phyloP scores from a whole-genome alignment of 2,329 filamentous ascomycete genomes.

The Diaporthe australafricana region DNA sequence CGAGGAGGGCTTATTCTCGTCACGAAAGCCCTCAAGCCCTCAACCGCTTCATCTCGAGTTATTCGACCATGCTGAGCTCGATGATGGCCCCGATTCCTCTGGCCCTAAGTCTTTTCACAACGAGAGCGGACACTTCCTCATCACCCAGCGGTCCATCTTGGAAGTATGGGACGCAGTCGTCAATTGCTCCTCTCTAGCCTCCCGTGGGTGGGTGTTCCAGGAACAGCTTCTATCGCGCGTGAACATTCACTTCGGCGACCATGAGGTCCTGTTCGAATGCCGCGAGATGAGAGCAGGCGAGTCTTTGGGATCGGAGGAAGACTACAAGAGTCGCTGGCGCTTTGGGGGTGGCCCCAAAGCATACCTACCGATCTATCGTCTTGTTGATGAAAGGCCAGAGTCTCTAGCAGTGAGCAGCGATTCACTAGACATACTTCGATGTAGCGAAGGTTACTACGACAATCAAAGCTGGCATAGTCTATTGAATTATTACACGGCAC shows the following conservation, averaged over 20 bases:
- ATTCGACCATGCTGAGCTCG: fast-evolving
- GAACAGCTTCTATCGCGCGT: conserved; percentile 11
- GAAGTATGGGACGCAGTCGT: background rate
- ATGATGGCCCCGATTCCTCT: fast-evolving
- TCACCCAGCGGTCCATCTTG: background rate
- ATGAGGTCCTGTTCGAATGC: conserved; percentile 2
- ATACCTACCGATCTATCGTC: background rate
- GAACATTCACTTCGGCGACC: background rate
- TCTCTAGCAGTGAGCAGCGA: background rate
- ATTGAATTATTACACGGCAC: background rate
- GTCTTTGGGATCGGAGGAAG: background rate
- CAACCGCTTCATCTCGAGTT: background rate
- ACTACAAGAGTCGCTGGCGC: background rate
- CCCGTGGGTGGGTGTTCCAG: conserved; percentile 1
- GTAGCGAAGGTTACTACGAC: background rate
- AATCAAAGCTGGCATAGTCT: background rate
- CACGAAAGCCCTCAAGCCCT: background rate
- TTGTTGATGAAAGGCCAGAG: background rate
- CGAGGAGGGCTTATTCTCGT: background rate
- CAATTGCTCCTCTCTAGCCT: background rate
- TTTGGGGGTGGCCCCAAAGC: background rate
- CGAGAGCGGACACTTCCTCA: background rate
- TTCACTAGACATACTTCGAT: fast-evolving
- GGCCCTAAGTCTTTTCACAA: too few relatives aligned
- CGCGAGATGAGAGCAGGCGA: background rate